Evolutionary conservation across 1,284 basidiomycete species (phyloP), one percentile per base, ranked within the genome.

Genomic region (Nidula niveotomentosa): DNA sequence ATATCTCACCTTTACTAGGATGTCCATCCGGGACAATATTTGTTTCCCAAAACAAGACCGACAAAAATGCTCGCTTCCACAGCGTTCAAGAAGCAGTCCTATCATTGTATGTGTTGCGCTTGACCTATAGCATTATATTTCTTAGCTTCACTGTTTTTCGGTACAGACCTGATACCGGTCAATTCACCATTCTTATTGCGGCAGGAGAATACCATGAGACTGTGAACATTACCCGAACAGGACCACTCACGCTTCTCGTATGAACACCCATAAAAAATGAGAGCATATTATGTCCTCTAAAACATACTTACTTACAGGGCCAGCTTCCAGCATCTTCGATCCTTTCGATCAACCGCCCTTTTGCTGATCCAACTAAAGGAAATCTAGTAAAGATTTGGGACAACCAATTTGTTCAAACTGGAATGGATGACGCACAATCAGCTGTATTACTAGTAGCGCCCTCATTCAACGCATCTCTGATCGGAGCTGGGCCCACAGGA

Each of bases 141-240:
- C 4, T 30, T 30, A 5, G 30, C 30, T 30, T 30, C 30, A 52
- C 23, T 36, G 13, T 18, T 36, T 36, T 41, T 12, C 15, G 39
- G 39, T 41, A n/a, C 34, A 85, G 81, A 23, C 74, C 77, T 0
- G 58, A 72, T 33, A 61, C 67, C 15, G 75, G 72, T 5, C 39
- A 59, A 6, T 77, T 75, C 0, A 70, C 69, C 9, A 84, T 89
- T 44, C 75, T 88, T n/a, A 74, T 89, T 43, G 84, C 76, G 2
- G 72, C 72, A 51, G 87, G 86, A n/a, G 71, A 80, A 51, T 89
- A 88, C 59, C 77, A 78, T 46, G 86, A 88, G 65, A 78, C 74
- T 0, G 64, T 88, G 3, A 86, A 84, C 50, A 69, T 88, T 13
- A 80, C 83, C 1, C 71, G 83, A 36, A 68, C 67, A 51, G 81